phyloP scores from a whole-genome alignment of 345 rosid genomes.

The Syzygium oleosum region DNA sequence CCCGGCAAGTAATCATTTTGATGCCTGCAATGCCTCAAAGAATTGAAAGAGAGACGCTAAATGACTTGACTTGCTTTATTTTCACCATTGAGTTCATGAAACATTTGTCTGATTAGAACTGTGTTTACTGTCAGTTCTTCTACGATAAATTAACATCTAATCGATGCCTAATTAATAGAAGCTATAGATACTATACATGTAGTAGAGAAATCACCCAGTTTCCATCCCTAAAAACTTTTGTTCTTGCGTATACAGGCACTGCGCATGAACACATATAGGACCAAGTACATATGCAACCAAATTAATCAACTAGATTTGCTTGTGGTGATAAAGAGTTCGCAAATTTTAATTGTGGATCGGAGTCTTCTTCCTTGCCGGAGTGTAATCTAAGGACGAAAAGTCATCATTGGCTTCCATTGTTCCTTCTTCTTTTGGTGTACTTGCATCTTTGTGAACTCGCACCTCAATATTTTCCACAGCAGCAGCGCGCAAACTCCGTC shows the following conservation, averaged over 20 bases:
- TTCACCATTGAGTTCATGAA: not conserved
- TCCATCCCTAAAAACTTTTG: not conserved
- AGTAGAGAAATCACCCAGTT: not conserved
- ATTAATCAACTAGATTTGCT: not conserved
- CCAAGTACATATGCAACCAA: not conserved
- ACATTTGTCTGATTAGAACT: not conserved
- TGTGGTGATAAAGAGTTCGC: not conserved
- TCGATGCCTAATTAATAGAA: not conserved
- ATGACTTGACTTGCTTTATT: not conserved
- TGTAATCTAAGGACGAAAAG: not conserved
- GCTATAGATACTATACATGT: not conserved
- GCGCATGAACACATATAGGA: not conserved
- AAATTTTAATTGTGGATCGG: slow-evolving; percentile 9
- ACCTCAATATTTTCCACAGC: not conserved
- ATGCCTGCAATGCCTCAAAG: not conserved
- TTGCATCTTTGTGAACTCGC: not conserved
- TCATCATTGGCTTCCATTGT: not conserved
- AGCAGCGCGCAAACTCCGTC: not conserved
- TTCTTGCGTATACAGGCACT: not conserved
- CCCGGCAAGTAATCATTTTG: not conserved
- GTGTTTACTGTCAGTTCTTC: not conserved
- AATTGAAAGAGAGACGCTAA: not conserved
- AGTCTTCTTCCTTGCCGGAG: slow-evolving; percentile 9
- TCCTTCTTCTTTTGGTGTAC: not conserved
- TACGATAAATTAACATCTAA: not conserved